Evolutionary conservation across 2,329 filamentous ascomycete genomes (phyloP).

Genomic region (Pleochaeta shiraiana): DNA sequence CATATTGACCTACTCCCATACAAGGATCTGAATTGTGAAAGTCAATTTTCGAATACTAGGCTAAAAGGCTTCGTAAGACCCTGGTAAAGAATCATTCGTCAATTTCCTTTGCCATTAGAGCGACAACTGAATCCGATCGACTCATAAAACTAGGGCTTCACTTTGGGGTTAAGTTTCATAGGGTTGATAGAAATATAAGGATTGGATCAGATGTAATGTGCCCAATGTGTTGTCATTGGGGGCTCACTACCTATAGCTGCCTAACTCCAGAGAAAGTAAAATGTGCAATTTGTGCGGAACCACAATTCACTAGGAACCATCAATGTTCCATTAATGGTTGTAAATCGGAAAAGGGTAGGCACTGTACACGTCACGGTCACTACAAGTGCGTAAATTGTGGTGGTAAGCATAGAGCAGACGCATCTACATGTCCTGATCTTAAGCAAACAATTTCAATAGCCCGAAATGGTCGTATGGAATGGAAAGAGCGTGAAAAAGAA

Average conservation of each 20-base stretch:
- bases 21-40: too few relatives aligned
- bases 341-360: not conserved
- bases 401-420: not conserved
- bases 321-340: not conserved
- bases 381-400: not conserved
- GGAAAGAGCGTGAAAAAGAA: not conserved
- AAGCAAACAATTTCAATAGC: not conserved
- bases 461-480: not conserved
- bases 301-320: not conserved
- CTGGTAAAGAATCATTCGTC: not conserved
- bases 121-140: not conserved
- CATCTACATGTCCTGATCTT: not conserved
- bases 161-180: not conserved
- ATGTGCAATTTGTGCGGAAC: not conserved
- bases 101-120: not conserved
- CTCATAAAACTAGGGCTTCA: not conserved
- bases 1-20: too few relatives aligned
- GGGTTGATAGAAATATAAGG: not conserved
- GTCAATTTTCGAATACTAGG: too few relatives aligned
- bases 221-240: not conserved
- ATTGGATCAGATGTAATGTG: not conserved
- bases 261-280: not conserved
- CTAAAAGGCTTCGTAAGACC: too few relatives aligned
- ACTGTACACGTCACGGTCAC: not conserved
- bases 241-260: not conserved